Conservation (phyloP, 345 rosid genomes). For the Citrus reticulata region DNA sequence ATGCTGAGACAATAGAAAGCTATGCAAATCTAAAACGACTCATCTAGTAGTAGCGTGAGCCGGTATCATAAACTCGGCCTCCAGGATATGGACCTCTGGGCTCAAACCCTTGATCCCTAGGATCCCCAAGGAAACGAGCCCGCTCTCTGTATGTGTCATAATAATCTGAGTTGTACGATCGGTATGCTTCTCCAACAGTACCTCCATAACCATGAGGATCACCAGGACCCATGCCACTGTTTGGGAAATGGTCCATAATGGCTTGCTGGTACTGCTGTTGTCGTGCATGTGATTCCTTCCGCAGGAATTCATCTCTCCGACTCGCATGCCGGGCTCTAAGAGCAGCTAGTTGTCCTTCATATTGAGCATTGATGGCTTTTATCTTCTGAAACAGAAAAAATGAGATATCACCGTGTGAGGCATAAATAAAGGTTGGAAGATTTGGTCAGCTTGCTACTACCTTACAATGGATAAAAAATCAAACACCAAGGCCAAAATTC, state of each 20-base stretch:
- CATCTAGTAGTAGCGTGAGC: constrained; percentile 47
- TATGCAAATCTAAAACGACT: not conserved
- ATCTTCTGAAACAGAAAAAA: constrained; percentile 48
- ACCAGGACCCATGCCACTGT: constrained; percentile 29
- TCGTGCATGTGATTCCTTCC: constrained; percentile 56
- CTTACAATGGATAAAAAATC: not conserved
- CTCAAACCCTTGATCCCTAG: constrained; percentile 61
- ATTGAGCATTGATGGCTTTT: constrained; percentile 58
- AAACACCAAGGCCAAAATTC: not conserved
- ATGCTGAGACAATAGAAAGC: not conserved
- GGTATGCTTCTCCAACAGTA: constrained; percentile 41
- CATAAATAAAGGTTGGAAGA: not conserved
- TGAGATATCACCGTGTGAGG: not conserved
- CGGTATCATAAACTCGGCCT: constrained; percentile 51
- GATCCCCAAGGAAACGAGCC: constrained; percentile 41
- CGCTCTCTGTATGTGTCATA: constrained; percentile 59
- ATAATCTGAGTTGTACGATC: constrained; percentile 44
- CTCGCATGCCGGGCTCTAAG: constrained; percentile 60
- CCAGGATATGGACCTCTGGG: constrained; percentile 63
- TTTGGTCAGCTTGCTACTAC: not conserved
- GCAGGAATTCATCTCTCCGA: constrained; percentile 68
- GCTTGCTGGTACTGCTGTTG: constrained; percentile 62
- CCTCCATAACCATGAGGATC: constrained; percentile 47
- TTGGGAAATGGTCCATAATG: constrained; percentile 40
- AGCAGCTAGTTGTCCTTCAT: constrained; percentile 62